These are phyloP conservation scores for Diutina catenulata DNA, from an alignment of 1,139 yeast genomes.

Conservation along the genomic window DNA sequence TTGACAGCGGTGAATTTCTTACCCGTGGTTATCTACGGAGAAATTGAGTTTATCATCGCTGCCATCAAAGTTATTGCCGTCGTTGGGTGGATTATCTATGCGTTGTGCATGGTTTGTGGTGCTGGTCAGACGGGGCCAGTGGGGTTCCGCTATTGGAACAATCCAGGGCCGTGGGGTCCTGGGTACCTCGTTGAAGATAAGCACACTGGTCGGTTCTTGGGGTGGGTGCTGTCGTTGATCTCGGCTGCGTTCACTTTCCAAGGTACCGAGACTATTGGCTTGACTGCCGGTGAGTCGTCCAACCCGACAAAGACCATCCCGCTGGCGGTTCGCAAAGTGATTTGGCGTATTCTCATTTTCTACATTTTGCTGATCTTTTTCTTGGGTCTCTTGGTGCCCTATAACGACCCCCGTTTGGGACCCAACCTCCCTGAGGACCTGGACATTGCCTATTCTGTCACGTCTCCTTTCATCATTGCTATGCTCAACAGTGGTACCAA, in stretches of 20 bases:
- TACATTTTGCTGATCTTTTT: slow-evolving; percentile 73
- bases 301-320: slow-evolving; percentile 81
- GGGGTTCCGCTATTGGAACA: slow-evolving; percentile 84
- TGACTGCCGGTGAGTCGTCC: slow-evolving; percentile 79
- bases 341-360: slow-evolving; percentile 68
- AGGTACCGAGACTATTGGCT: slow-evolving; percentile 76
- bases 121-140: slow-evolving; percentile 59
- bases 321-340: slow-evolving; percentile 70
- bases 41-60: slow-evolving; percentile 11
- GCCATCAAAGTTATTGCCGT: neutral
- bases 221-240: slow-evolving; percentile 53
- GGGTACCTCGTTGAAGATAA: slow-evolving; percentile 34
- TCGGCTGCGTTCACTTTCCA: slow-evolving; percentile 71
- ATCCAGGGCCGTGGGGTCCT: slow-evolving; percentile 82
- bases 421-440: slow-evolving; percentile 8
- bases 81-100: slow-evolving; percentile 2
- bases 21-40: slow-evolving; percentile 16
- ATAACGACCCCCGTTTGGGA: slow-evolving; percentile 39
- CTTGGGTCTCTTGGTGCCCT: slow-evolving; percentile 78
- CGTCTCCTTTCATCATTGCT: slow-evolving; percentile 46
- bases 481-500: slow-evolving; percentile 61
- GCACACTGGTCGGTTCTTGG: slow-evolving; percentile 48
- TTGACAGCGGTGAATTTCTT: slow-evolving; percentile 13
- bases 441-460: slow-evolving; percentile 20
- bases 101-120: slow-evolving; percentile 42